Evolutionary conservation across 2,329 filamentous ascomycete genomes (phyloP), one percentile per base, ranked within the genome.

Genomic region (Trichoderma pleuroti): DNA sequence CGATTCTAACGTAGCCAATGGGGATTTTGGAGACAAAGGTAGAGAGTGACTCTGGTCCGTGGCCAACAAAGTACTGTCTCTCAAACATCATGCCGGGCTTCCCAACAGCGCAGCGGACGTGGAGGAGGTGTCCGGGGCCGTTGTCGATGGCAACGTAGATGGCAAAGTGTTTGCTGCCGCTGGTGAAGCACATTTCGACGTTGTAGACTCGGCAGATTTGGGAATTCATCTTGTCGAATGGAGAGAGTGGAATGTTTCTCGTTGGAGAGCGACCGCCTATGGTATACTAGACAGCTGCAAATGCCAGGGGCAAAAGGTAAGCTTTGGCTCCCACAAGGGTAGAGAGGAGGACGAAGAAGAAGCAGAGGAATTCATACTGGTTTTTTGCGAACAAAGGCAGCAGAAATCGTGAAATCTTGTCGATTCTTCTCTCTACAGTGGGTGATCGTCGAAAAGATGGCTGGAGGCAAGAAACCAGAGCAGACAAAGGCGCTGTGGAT

Each of bases 51-150:
- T 59, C 60, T n/a, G 61, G 61, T 26, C 68, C 68, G 9, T 62
- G 52, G 2, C 60, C 34, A 14, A 54, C 12, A 54, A 59, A 63
- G 49, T 60, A 46, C 16, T 70, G 46, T 10, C 26, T 70, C 11
- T 63, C 60, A 62, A 70, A 70, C 49, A 70, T 30, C 68, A 70
- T 70, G 11, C 36, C 36, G 11, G 32, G 1, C 5, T 32, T 24
- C 1, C 68, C 49, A 36, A 57, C 57, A 14, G 61, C 60, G 34
- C 60, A 57, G 12, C 61, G 60, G 60, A 70, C 68, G 26, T 70
- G 68, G 61, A 70, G 30, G 21, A 64, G 52, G 14, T 56, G 24
- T 62, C 68, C 68, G 32, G 32, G 10, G 26, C 52, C 52, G n/a
- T 54, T n/a, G 26, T 34, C 61, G 21, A 54, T 70, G 28, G 57